Conservation (phyloP, 1,284 basidiomycete species). For the Melampsora americana region DNA sequence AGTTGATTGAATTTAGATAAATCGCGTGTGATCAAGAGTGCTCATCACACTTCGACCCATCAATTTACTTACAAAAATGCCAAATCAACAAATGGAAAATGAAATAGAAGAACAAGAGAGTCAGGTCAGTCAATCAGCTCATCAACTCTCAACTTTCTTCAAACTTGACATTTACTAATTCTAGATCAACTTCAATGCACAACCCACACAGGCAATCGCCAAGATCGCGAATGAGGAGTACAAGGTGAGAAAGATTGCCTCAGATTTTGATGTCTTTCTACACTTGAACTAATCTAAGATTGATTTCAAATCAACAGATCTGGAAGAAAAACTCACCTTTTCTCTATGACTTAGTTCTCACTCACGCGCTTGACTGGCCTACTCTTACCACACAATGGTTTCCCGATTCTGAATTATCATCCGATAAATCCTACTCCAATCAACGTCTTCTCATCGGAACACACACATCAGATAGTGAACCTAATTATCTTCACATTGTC, state of each 20-base stretch:
- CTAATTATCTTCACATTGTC: slow-evolving; percentile 95
- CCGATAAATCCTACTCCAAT: slow-evolving; percentile 83
- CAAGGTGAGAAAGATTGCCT: slow-evolving; percentile 55
- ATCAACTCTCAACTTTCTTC: not conserved
- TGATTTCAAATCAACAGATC: slow-evolving; percentile 54
- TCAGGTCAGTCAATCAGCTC: slow-evolving; percentile 11
- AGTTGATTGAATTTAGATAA: too few species aligned
- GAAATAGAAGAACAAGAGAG: slow-evolving; percentile 38
- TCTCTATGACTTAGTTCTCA: slow-evolving; percentile 94
- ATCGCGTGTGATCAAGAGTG: too few species aligned
- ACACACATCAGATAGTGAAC: slow-evolving; percentile 90
- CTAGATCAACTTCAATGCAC: not conserved
- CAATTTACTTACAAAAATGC: too few species aligned
- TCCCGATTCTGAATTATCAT: slow-evolving; percentile 75
- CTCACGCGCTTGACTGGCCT: slow-evolving; percentile 97
- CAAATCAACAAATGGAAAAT: slow-evolving; percentile 1
- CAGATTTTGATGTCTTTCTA: not conserved
- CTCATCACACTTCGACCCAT: too few species aligned
- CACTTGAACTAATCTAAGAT: not conserved
- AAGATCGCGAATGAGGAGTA: slow-evolving; percentile 57
- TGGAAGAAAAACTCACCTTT: slow-evolving; percentile 86
- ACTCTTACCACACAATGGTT: slow-evolving; percentile 98
- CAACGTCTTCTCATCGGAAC: slow-evolving; percentile 94
- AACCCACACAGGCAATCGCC: slow-evolving; percentile 24
- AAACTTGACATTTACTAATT: not conserved